Base-by-base conservation (phyloP, 352 stramenopile genomes). In the Salisapilia sapeloensis region DNA sequence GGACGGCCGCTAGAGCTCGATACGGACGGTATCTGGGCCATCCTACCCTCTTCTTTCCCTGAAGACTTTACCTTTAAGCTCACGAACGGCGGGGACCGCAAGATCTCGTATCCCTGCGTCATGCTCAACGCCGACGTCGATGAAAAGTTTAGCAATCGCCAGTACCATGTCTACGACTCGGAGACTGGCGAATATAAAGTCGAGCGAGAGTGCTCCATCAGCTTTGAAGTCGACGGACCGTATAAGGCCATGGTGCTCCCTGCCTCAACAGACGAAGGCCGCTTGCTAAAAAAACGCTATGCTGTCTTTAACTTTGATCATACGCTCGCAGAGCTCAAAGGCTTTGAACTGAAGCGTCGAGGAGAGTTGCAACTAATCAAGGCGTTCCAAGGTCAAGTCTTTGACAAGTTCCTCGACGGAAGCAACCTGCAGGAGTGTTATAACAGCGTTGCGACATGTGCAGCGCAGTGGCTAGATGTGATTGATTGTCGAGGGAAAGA, bases 1-100 rank as follows among this genome's bases (percentile, higher is more conserved):
- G 96, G 96, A 6, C 80, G 95, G 7, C 94, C 94, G 8, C 55
- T 99, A 9, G 96, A 99, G 48, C 64, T 99, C 5, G 95, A 99
- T 61, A 99, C 96, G 3, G 96, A 99, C 74, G 96, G 96, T 42
- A 99, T 99, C 60, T 99, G 96, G 96, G 97, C 93, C 42, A 98
- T 99, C 54, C 56, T 99, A 4, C 96, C 96, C 0, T 67, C 77
- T 14, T 97, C 82, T 18, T 99, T 99, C 51, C 96, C 96, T 0
- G 92, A 99, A 53, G 94, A 95, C 11, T 98, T 97, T 40, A 92
- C 53, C 1, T 97, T 98, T 50, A 52, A 66, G 25, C 52, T 80
- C 0, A 61, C 72, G 17, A 56, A 79, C 38, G 62, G 60, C 10
- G 56, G 54, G 9, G 61, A 49, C 2, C 80, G 94, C 28, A 63